Evolutionary conservation across 441 rosid genomes (phyloP), one percentile per base, ranked within the genome.

Genomic region (Populus hybrid): DNA sequence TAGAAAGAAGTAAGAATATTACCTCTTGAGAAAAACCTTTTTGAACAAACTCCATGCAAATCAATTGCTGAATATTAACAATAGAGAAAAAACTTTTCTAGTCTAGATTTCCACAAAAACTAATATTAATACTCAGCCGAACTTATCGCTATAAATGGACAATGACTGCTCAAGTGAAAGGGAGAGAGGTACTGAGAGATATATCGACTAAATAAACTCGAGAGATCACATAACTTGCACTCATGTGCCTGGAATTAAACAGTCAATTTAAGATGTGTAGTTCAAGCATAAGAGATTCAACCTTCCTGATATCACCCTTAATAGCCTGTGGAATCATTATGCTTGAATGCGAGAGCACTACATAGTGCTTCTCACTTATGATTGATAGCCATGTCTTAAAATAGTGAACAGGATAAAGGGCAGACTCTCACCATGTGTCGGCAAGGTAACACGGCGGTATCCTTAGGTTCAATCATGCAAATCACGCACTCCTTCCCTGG

Each of bases 391-490:
- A 71, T 38, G 31, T 36, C 11, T 53, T 59, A 35, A 68, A 28
- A 21, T 28, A 69, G 23, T 16, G 5, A 64, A 2, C 16, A 61
- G 10, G 45, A 68, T 45, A 7, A 80, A 63, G 87, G 70, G 36
- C 50, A 68, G 64, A 79, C 5, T 71, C 90, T 90, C 83, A 93
- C 99, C 99, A 93, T 87, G 83, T 94, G 99, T 50, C 99, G 84
- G 86, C 98, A 94, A 69, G 99, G 99, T 79, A 94, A 80, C 7
- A 88, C 89, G 36, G 95, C 94, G 1, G 95, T 94, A 87, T 93
- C 93, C 88, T 94, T 90, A 23, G 92, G 93, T 85, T 93, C 97
- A 74, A 92, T 89, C 98, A 92, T 88, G 92, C 99, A 94, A 74
- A 94, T 92, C 68, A 93, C 97, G 74, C 98, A 94, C 72, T 94